Evolutionary conservation across 2,329 filamentous ascomycete species (phyloP), one percentile per base, ranked within the genome.

Genomic region (Mollisia scopiformis): DNA sequence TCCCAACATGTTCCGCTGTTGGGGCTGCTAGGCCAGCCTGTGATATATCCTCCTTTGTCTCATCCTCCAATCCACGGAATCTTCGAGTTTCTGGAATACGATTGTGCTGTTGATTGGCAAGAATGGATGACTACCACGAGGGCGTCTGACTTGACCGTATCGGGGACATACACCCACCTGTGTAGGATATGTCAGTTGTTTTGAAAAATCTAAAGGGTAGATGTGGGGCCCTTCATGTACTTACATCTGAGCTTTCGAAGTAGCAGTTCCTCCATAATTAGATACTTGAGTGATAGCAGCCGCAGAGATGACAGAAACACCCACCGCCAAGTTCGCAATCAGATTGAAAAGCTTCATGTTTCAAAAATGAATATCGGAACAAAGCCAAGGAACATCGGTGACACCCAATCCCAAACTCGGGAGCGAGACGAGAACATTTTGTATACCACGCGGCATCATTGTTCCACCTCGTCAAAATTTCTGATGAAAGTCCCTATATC

Each of bases 1-100:
- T 87, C 84, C 83, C 84, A 87, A 74, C 84, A 87, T 65, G 72
- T 75, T 5, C 76, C 83, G n/a, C 72, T 72, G 68, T 84, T 81
- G 0, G 81, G 81, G 3, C 78, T 80, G 63, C 80, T 77, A 1
- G 83, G 83, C 72, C 84, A 87, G 68, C 87, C 82, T 59, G 82
- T 79, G 57, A 88, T 85, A 72, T 84, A 86, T 30, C 83, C 84
- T 57, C 84, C 77, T 56, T 75, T 66, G 63, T 82, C 80, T 8
- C 84, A 81, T 7, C 85, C 75, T 4, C 76, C 73, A 25, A 81
- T 80, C 73, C 83, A 88, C 13, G 82, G 64, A 35, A 74, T 72
- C 51, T 61, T 64, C 2, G 68, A 62, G 69, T 72, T 61, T 57
- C 62, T 16, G 41, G 70, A 73, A 35, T 66, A 69, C 16, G 53